Base-by-base conservation (phyloP, 805 yeast genomes). In the Spathaspora passalidarum region DNA sequence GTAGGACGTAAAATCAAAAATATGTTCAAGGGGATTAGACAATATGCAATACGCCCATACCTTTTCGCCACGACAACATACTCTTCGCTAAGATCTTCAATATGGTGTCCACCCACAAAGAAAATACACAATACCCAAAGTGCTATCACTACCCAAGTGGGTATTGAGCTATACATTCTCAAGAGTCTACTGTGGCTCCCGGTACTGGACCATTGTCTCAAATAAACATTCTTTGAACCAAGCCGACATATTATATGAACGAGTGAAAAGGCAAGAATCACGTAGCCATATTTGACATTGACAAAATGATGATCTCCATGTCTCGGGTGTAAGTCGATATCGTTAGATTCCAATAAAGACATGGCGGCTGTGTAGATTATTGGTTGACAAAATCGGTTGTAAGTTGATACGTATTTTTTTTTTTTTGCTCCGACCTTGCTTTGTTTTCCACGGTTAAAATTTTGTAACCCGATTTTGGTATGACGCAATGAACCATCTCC, bases 251-350 rank as follows among this genome's bases (percentile, higher is more conserved):
- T 20, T 0, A 79, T 47, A 49, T 80, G 79, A 0, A 68, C 38
- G 0, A 73, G 40, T 1, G 82, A 66, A 3, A 79, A 45, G 1
- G 65, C 54, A 5, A 84, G 59, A 0, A 81, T 60, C 10, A 74
- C 54, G 53, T 80, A 79, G 0, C 92, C 94, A 56, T 79, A 85
- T 41, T 76, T 75, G 39, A 82, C 55, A 56, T 85, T 85, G 36
- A 76, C 76, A 45, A 53, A 71, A 56, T 85, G 90, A 32, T 60
- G 11, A 16, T 60, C 64, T 5, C 75, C 80, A 54, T 82, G 88
- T 34, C 88, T 54, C 14, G 49, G 44, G 4, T 29, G 34, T 10
- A 29, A 7, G 2, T 29, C 14, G n/a, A 29, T 29, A 29, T 29
- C 17, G 14, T 11, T 13, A 17, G 34, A 29, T 13, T 14, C 14